Evolutionary conservation across 2,329 filamentous ascomycete species (phyloP).

Genomic region (Emmonsiellopsis sp.): DNA sequence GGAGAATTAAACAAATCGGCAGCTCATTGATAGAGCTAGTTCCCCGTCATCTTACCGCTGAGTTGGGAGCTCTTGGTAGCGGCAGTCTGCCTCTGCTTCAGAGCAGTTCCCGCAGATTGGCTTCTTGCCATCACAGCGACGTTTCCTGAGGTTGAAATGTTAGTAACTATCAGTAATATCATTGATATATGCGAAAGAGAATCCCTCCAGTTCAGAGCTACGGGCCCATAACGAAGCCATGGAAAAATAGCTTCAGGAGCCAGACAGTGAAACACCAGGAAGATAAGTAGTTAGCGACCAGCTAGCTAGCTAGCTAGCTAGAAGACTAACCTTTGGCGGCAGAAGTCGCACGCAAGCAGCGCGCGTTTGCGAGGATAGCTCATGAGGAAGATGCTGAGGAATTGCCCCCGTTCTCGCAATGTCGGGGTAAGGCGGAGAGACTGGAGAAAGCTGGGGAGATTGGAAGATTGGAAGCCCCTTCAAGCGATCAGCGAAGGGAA

Average conservation of each 20-base stretch:
- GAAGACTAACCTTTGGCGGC: conserved; percentile 5
- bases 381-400: background rate
- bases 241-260: too few relatives aligned
- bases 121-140: conserved; percentile 10
- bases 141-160: conserved; percentile 5
- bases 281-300: too few relatives aligned
- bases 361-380: conserved; percentile 8
- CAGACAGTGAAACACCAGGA: too few relatives aligned
- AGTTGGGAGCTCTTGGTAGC: conserved; percentile 8
- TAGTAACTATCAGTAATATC: background rate
- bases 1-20: background rate
- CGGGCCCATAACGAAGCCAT: too few relatives aligned
- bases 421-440: too few relatives aligned
- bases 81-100: conserved; percentile 10
- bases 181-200: background rate
- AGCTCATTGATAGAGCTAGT: too few relatives aligned
- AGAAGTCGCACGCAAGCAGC: conserved; percentile 9
- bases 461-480: background rate
- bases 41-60: conserved; percentile 5
- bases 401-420: too few relatives aligned
- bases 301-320: too few relatives aligned
- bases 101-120: conserved; percentile 9
- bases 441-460: too few relatives aligned
- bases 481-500: background rate
- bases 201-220: background rate